A percentile compares a stretch with the other conserved stretches of the same genome.
These are phyloP conservation scores for Dendryphion nanum DNA, from an alignment of 2,329 filamentous ascomycete genomes.

Conservation along the genomic window DNA sequence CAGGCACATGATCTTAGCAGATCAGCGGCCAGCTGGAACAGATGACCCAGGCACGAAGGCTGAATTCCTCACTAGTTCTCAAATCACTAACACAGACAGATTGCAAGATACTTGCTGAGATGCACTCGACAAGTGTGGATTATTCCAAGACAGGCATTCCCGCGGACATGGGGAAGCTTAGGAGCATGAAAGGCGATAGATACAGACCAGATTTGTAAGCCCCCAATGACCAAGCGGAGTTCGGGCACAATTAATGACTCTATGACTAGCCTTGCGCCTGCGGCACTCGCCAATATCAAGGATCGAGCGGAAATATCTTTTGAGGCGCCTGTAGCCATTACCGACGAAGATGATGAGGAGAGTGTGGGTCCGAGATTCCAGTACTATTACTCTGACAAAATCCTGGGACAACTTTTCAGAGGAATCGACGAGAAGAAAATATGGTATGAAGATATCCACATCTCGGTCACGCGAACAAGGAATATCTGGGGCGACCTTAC, in stretches of 20 bases:
- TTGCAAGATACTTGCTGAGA: conserved; percentile 34
- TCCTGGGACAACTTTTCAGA: conserved; percentile 67
- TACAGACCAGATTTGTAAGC: conserved; percentile 25
- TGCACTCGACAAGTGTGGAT: conserved; percentile 33
- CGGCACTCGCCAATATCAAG: conserved; percentile 31
- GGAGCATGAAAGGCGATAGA: conserved; percentile 58
- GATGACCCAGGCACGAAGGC: conserved; percentile 13
- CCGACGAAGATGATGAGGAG: conserved; percentile 44
- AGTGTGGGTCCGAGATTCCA: conserved; percentile 41
- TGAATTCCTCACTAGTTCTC: not conserved
- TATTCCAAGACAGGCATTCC: conserved; percentile 13
- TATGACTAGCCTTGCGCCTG: conserved; percentile 41
- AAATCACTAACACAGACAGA: not conserved
- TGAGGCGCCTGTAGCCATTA: conserved; percentile 37
- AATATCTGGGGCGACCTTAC: conserved; percentile 1
- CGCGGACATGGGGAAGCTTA: conserved; percentile 31
- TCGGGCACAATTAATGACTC: conserved; percentile 41
- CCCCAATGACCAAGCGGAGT: no score
- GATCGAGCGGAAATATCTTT: conserved; percentile 18
- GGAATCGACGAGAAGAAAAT: conserved; percentile 69
- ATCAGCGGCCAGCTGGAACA: conserved; percentile 7
- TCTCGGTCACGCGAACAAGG: not conserved
- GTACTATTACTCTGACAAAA: conserved; percentile 66
- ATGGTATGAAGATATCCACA: conserved; percentile 24
- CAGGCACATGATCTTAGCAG: conserved; percentile 7